Base-by-base conservation (phyloP, 2,329 filamentous ascomycete species). In the Teratosphaeria nubilosa region DNA sequence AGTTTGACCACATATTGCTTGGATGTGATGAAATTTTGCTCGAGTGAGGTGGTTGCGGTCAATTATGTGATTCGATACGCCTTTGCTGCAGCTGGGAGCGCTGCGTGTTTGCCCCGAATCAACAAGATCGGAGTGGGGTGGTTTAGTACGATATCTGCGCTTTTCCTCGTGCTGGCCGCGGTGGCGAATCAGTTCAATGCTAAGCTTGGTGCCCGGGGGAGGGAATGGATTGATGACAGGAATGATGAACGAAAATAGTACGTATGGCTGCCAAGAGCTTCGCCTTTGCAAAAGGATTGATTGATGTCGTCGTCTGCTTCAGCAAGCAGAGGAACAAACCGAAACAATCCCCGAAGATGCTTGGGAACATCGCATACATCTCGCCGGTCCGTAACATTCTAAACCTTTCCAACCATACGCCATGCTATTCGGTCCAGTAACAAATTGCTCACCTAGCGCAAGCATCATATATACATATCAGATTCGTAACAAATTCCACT, bases 61-160 rank as follows among this genome's bases (percentile, higher is more conserved):
- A 94, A 92, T 70, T 94, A 91, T 71, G 84, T 90, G 66, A 77
- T 88, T 55, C 79, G 89, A 5, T 94, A 92, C 70, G 68, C 90
- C 5, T 87, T 91, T 64, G 88, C 85, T 0, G 88, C 87, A 11
- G 73, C 82, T 4, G 87, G 83, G 0, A 87, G 84, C 2, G 88
- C 86, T 0, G 82, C 84, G 1, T 88, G 88, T 57, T 76, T 94
- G 58, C 90, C 90, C 0, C 86, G 85, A 0, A 80, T 91, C n/a
- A 77, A 90, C 60, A 75, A 72, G 31, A 86, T 94, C 57, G 89
- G 90, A 3, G 85, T 92, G 0, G 90, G 89, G 0, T 91, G 88
- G 87, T 91, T 91, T 69, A 85, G 81, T 52, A 91, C 88, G 1
- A 85, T 91, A 58, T 83, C 79, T 54, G 81, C 84, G 0, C 57